These are phyloP conservation scores for Zopfia rhizophila DNA, from an alignment of 2,329 filamentous ascomycete genomes.

Conservation along the genomic window DNA sequence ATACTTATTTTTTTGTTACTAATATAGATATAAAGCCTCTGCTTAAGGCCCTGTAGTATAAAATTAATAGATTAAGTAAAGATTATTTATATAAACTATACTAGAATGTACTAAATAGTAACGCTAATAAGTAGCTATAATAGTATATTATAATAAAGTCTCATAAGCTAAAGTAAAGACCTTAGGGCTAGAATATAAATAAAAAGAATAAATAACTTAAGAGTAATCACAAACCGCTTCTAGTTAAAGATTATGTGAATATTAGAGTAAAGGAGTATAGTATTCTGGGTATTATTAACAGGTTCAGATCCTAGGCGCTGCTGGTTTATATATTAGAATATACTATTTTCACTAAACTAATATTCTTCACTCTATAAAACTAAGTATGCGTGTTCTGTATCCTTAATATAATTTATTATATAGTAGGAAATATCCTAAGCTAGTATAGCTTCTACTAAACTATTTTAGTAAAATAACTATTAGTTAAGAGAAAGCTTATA, in stretches of 20 bases:
- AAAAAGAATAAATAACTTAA: conserved; percentile 20
- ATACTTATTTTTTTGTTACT: not conserved
- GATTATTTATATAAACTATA: conserved; percentile 28
- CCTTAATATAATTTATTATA: conserved; percentile 29
- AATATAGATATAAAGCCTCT: conserved; percentile 6
- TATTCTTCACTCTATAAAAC: conserved; percentile 25
- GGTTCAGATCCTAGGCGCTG: conserved; percentile 10
- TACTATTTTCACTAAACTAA: conserved; percentile 33
- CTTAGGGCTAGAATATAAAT: conserved; percentile 17
- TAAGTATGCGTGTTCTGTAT: conserved; percentile 30
- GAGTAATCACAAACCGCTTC: conserved; percentile 27
- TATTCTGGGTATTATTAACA: conserved; percentile 26
- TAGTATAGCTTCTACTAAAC: conserved; percentile 9
- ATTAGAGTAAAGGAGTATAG: conserved; percentile 29
- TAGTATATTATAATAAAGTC: conserved; percentile 27
- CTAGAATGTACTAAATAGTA: conserved; percentile 22
- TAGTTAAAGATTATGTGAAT: conserved; percentile 30
- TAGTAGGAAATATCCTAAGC: conserved; percentile 27
- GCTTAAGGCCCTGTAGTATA: conserved; percentile 13
- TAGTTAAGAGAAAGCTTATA: conserved; percentile 2
- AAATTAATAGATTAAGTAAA: conserved; percentile 22
- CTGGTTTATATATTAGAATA: conserved; percentile 24
- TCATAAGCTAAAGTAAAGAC: conserved; percentile 16
- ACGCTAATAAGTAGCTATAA: conserved; percentile 28
- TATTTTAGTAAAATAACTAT: conserved; percentile 11